Percentiles rank a stretch among this genome's conserved stretches.
Evolutionary conservation across 2,329 filamentous ascomycete genomes (phyloP).

Genomic region (Myriosclerotinia curreyana): DNA sequence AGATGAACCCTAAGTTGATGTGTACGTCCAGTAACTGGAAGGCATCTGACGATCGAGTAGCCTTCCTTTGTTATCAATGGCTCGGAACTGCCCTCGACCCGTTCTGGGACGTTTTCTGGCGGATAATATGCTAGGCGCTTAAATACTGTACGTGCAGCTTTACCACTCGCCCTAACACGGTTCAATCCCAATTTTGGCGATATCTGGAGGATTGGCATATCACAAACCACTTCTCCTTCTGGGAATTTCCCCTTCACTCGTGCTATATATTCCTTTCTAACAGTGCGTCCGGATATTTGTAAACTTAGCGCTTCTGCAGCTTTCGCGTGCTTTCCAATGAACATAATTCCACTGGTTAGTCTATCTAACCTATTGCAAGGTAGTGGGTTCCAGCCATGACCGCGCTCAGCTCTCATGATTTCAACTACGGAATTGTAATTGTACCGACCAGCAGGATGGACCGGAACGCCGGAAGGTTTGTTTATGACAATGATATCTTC

Average conservation of each 20-base stretch:
- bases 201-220: slow-evolving; percentile 90
- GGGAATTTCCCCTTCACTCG: slow-evolving; percentile 89
- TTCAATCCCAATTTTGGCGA: slow-evolving; percentile 94
- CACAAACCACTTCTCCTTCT: slow-evolving; percentile 84
- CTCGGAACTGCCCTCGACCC: slow-evolving; percentile 22
- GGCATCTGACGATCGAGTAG: slow-evolving; percentile 91
- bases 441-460: slow-evolving; percentile 93
- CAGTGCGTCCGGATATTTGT: slow-evolving; percentile 75
- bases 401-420: slow-evolving; percentile 79
- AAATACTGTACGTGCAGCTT: slow-evolving; percentile 86
- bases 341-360: slow-evolving; percentile 96
- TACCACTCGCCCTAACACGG: slow-evolving; percentile 88
- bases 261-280: slow-evolving; percentile 94
- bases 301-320: slow-evolving; percentile 73
- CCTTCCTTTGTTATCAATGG: slow-evolving; percentile 61
- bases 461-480: slow-evolving; percentile 91
- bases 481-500: slow-evolving; percentile 94
- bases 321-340: slow-evolving; percentile 81
- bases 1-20: slow-evolving; percentile 94
- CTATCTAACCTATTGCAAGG: slow-evolving; percentile 93
- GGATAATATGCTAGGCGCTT: slow-evolving; percentile 90
- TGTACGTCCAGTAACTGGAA: slow-evolving; percentile 89
- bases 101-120: slow-evolving; percentile 39
- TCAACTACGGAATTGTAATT: slow-evolving; percentile 93
- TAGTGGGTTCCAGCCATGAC: slow-evolving; percentile 52